Base-by-base conservation (phyloP, 2,329 filamentous ascomycete species). In the Fusarium nisikadoi region DNA sequence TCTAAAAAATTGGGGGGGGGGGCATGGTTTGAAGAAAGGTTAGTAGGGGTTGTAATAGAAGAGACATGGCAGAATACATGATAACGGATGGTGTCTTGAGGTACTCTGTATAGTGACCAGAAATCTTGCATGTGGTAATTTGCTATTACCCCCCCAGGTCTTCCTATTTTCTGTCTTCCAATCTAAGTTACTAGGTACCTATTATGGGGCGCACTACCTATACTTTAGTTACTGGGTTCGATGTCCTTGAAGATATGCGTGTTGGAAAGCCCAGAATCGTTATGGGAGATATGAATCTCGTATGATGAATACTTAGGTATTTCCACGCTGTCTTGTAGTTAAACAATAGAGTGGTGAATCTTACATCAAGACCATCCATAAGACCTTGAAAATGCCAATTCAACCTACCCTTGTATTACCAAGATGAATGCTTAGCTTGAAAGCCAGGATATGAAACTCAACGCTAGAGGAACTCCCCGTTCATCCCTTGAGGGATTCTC, bases 1-100 rank as follows among this genome's bases (percentile, higher is more conserved):
- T 68, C 54, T 61, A 55, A 42, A 16, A 55, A 43, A 55, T 63
- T 46, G 65, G 64, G 65, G 62, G 52, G 65, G 64, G 65, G 62
- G 62, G 70, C 56, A 74, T 62, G 33, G 20, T 39, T 52, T 33
- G 55, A 38, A 19, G 33, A 33, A 29, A 31, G 23, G 23, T 25
- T 25, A 3, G 43, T 41, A 67, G 45, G 53, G 62, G 47, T 67
- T 43, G 33, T 31, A 29, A 25, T 23, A 19, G 35, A 31, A 29
- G 35, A 42, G 25, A 29, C 14, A 42, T 42, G 36, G 27, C 20
- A 43, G 47, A 29, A 39, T 33, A 19, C 27, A 31, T 29, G 27
- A 42, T 23, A 42, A 43, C 14, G 19, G 20, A 19, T 55, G 38
- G 20, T 8, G 27, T 42, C 38, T 31, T 25, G 27, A 31, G 19